These are phyloP conservation scores for Leccinum solheimii DNA, from an alignment of 1,284 basidiomycete genomes.

Conservation along the genomic window DNA sequence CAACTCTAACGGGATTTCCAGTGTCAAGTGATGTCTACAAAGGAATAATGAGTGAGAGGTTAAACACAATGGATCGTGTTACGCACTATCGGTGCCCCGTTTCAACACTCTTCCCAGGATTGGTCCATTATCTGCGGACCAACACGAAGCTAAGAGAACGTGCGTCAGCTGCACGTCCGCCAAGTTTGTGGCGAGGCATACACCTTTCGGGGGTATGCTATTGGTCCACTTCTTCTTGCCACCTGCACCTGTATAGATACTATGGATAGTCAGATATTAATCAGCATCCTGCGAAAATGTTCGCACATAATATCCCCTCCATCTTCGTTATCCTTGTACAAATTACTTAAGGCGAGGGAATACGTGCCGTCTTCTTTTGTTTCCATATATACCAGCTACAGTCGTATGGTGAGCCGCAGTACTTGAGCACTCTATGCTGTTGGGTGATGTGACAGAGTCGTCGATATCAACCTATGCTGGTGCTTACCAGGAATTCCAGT, in stretches of 20 bases:
- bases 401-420: too few species aligned
- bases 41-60: background rate
- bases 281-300: background rate
- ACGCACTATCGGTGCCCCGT: constrained; percentile 24
- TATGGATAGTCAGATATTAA: constrained; percentile 10
- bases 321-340: constrained; percentile 29
- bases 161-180: background rate
- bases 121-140: constrained; percentile 30
- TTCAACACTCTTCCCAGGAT: constrained; percentile 19
- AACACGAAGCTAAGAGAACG: constrained; percentile 13
- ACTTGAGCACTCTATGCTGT: too few species aligned
- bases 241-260: constrained; percentile 33
- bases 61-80: background rate
- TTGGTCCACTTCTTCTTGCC: constrained; percentile 19
- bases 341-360: constrained; percentile 25
- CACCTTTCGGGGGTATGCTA: constrained; percentile 14
- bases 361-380: constrained; percentile 9
- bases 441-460: too few species aligned
- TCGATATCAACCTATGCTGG: background rate
- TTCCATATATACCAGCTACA: too few species aligned
- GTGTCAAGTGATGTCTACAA: constrained; percentile 24
- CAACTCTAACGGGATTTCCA: constrained; percentile 23
- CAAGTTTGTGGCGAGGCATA: constrained; percentile 8
- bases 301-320: constrained; percentile 29
- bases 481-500: constrained; percentile 20